Conservation (phyloP, 805 yeast species). For the Candida maris region DNA sequence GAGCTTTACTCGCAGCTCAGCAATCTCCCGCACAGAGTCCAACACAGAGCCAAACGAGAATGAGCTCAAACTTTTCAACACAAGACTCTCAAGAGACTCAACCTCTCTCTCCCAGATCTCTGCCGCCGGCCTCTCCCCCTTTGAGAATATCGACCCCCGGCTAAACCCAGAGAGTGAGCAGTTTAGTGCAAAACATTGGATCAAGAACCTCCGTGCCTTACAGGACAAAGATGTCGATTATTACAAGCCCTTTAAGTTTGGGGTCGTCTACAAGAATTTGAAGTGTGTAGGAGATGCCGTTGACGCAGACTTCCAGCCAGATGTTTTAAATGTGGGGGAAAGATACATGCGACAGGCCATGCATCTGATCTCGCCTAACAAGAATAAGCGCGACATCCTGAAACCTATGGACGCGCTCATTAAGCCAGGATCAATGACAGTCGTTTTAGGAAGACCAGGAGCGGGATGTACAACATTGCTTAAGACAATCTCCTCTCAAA, state of each 20-base stretch:
- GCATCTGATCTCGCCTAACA: conserved; percentile 4
- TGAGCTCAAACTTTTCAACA: conserved; percentile 11
- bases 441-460: conserved; percentile 75
- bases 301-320: conserved; percentile 58
- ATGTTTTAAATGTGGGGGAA: conserved; percentile 40
- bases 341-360: conserved; percentile 22
- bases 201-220: conserved; percentile 51
- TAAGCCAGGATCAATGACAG: conserved; percentile 60
- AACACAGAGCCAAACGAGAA: conserved; percentile 1
- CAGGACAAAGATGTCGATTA: conserved; percentile 50
- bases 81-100: conserved; percentile 33
- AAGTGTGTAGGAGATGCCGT: conserved; percentile 56
- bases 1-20: conserved; percentile 17
- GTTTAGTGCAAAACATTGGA: conserved; percentile 57
- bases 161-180: conserved; percentile 52
- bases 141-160: conserved; percentile 24
- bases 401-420: conserved; percentile 60
- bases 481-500: conserved; percentile 53
- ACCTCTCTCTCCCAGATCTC: conserved; percentile 37
- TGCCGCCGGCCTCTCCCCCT: conserved; percentile 34
- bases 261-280: conserved; percentile 52
- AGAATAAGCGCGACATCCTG: conserved; percentile 41
- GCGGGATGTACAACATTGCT: conserved; percentile 67
- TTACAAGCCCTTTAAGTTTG: conserved; percentile 54
- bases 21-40: neutral